Evolutionary conservation across 2,329 filamentous ascomycete species (phyloP), one percentile per base, ranked within the genome.

Genomic region (Penicillium psychrosexuale): DNA sequence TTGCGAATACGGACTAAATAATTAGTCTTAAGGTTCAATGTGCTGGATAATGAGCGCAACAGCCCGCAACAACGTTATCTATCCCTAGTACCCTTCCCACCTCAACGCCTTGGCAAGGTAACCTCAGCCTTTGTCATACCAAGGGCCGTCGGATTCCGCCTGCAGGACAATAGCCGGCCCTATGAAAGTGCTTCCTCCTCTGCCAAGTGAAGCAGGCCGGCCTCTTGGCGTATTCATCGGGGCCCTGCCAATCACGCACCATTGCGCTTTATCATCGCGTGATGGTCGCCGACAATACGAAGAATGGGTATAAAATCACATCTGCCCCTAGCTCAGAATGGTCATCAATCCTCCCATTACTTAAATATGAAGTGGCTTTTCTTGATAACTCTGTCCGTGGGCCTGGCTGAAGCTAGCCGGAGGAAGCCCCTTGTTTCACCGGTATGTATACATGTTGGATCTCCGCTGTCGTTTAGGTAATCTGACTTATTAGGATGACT

Each of bases 61-160:
- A 12, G 8, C 42, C 42, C 43, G 13, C 28, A 33, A 44, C 17
- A 19, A 15, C 22, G 43, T 33, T 45, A 45, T 45, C 39, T 28
- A 42, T 12, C 24, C 24, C 24, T n/a, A 28, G 15, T 28, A 42
- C 17, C 17, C 39, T 42, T 42, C 39, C 39, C 38, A 22, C 39
- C 13, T 42, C 15, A 28, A 17, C 17, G 15, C 33, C 53, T 57
- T 60, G 51, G 55, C 59, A 51, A 46, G 59, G 59, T 49, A 59
- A 61, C 59, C 59, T 55, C 43, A 61, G 57, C 51, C 40, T 22
- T 53, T 17, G 33, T 28, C 12, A 47, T 53, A n/a, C 31, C 38
- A 53, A 51, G 51, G 51, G 19, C 59, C 59, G 59, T 59, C 59
- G 59, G 59, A 28, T 33, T 55, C 57, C 59, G 59, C 57, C 34